Percentiles rank a stretch among this genome's conserved stretches.
These are phyloP conservation scores for Cryptosporidium tyzzeri DNA, from an alignment of 169 alveolate species.

Conservation along the genomic window DNA sequence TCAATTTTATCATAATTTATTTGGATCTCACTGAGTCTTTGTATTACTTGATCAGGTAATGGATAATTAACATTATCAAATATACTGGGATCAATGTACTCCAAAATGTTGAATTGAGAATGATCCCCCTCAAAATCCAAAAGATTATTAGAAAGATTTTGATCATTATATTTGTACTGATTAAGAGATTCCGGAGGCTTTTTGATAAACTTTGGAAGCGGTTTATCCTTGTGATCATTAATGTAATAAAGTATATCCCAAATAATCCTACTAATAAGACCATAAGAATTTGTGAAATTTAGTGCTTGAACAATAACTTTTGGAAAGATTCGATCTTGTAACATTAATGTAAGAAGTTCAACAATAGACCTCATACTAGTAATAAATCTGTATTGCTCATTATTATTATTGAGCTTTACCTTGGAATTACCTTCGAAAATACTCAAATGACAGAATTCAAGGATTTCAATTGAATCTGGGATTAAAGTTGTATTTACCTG, in stretches of 20 bases:
- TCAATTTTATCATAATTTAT: conserved; percentile 11
- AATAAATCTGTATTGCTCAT: conserved; percentile 52
- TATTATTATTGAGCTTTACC: conserved; percentile 31
- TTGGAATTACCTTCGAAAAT: conserved; percentile 42
- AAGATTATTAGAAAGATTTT: background rate
- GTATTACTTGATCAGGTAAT: conserved; percentile 15
- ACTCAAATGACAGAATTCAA: conserved; percentile 68
- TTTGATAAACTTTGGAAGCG: conserved; percentile 37
- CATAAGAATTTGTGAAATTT: conserved; percentile 63
- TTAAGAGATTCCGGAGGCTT: conserved; percentile 32
- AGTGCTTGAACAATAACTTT: conserved; percentile 69
- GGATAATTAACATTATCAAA: conserved; percentile 25
- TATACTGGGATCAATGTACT: conserved; percentile 44
- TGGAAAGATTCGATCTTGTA: conserved; percentile 69
- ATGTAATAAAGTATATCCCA: conserved; percentile 56
- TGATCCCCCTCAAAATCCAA: conserved; percentile 21
- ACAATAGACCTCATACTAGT: conserved; percentile 75
- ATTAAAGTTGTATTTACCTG: conserved; percentile 75
- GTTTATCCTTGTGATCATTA: conserved; percentile 50
- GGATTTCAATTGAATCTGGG: conserved; percentile 70
- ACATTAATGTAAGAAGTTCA: conserved; percentile 66
- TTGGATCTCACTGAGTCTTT: background rate
- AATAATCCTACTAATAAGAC: conserved; percentile 59
- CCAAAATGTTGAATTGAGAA: conserved; percentile 44
- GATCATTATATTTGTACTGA: background rate